Evolutionary conservation across 2,329 filamentous ascomycete species (phyloP), one percentile per base, ranked within the genome.

Genomic region (Epichloe uncinata): DNA sequence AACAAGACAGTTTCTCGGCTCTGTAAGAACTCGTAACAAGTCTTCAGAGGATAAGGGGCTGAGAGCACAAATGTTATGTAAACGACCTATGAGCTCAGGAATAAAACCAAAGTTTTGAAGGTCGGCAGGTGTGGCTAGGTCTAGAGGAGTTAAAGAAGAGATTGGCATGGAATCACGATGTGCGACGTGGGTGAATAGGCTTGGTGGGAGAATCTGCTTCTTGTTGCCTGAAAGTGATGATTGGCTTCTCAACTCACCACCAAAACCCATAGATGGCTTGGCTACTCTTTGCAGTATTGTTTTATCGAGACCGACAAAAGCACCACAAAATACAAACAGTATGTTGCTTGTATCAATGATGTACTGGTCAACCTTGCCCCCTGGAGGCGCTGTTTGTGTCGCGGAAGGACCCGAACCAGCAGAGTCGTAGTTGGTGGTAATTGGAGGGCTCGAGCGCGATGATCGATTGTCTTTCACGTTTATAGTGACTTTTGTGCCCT

Each of bases 261-360:
- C 90, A 59, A 98, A 98, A 0, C 93, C 93, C 57, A 98, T 91
- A 3, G 87, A 85, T 0, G 79, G 77, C 61, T 85, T 88, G 12
- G 88, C 84, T 42, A 97, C 84, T n/a, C 93, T 82, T 52, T 89
- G 85, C 52, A 95, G 73, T 45, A 98, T 79, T 35, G 85, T 78
- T 63, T 94, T 95, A 60, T 96, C 87, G 1, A 97, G 73, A 2
- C 90, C 91, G 36, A 94, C 86, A 63, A 98, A 98, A 16, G 93
- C 93, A 16, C 93, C 93, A 12, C 90, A 94, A 64, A 93, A 95
- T 41, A 98, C 89, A 68, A 98, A 98, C 33, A 98, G 77, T 52
- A 98, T 97, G 59, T 97, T 96, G 56, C 89, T 90, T 0, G 93
- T 98, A 59, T 93, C 85, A 51, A 96, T 83, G 50, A 87, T 82